phyloP scores from a whole-genome alignment of 225 moss, liverwort and hornwort species.

The Straminergon stramineum region DNA sequence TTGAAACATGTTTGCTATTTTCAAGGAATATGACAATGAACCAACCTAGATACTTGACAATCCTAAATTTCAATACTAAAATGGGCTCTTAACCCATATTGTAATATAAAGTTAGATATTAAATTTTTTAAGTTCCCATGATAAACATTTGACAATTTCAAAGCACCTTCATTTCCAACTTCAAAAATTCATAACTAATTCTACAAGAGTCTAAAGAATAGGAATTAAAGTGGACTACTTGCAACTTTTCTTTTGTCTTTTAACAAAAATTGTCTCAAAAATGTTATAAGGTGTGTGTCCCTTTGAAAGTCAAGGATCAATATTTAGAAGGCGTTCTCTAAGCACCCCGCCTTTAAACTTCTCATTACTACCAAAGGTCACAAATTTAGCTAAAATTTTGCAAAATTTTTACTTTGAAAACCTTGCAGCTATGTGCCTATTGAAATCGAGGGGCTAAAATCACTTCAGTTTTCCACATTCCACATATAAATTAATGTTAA shows the following conservation, averaged over 20 bases:
- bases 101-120: fast-evolving
- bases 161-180: not conserved
- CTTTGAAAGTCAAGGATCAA: not conserved
- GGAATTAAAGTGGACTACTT: too few species aligned
- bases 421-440: too few species aligned
- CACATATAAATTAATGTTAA: too few species aligned
- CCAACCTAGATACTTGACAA: not conserved
- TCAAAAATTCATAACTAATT: not conserved
- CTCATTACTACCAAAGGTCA: too few species aligned
- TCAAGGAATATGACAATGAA: not conserved
- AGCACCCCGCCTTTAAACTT: too few species aligned
- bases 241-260: not conserved
- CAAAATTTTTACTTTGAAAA: too few species aligned
- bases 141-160: not conserved
- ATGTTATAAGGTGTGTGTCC: not conserved
- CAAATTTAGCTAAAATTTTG: too few species aligned
- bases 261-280: not conserved
- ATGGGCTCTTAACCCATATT: not conserved
- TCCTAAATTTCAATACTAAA: not conserved
- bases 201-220: not conserved
- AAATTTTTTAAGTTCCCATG: too few species aligned
- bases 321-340: too few species aligned
- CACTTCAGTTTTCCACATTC: too few species aligned
- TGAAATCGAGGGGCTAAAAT: too few species aligned
- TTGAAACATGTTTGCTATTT: not conserved